Evolutionary conservation across 2,329 filamentous ascomycete genomes (phyloP), one percentile per base, ranked within the genome.

Genomic region (Calycina marina): DNA sequence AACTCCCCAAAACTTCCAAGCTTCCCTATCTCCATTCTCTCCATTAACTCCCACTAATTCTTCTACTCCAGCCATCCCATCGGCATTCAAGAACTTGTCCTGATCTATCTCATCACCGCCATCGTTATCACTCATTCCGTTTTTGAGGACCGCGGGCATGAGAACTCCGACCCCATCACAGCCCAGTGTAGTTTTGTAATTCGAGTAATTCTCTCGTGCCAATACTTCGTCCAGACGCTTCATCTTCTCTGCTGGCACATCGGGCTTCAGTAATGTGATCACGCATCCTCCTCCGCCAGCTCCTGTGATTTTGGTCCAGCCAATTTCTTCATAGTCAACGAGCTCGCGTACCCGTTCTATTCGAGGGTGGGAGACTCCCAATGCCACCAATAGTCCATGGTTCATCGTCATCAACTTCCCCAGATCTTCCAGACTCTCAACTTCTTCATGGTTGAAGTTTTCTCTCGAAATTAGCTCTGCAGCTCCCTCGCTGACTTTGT

Each of bases 271-370:
- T 4, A 98, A 62, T 0, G 88, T 92, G 45, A 98, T 96, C 3
- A 86, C 88, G 56, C 92, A 96, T 3, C 90, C 90, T 35, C 90
- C 92, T 9, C 90, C 92, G 14, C 90, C 90, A 1, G 90, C 90
- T 18, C 90, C 90, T 0, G 90, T 98, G 36, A 98, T 68, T 56
- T 98, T 98, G 9, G 90, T 94, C 86, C 86, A 98, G 17, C 90
- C 90, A 35, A 94, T 80, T 25, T 78, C 80, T 35, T 84, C 72
- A 46, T 90, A 75, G 44, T 98, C 88, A 30, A 93, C 79, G 15
- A 98, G 63, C 57, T 93, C 88, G 40, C 90, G 75, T 45, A 98
- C 76, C 18, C 88, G 74, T 58, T 98, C 90, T 15, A 98, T 67
- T 28, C 85, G 77, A 1, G 90, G 92, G 55, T 98, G 90, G 2